A percentile compares a stretch with the other conserved stretches of the same genome.
Evolutionary conservation across 1,284 basidiomycete species (phyloP).

Genomic region (Volvariella volvacea): DNA sequence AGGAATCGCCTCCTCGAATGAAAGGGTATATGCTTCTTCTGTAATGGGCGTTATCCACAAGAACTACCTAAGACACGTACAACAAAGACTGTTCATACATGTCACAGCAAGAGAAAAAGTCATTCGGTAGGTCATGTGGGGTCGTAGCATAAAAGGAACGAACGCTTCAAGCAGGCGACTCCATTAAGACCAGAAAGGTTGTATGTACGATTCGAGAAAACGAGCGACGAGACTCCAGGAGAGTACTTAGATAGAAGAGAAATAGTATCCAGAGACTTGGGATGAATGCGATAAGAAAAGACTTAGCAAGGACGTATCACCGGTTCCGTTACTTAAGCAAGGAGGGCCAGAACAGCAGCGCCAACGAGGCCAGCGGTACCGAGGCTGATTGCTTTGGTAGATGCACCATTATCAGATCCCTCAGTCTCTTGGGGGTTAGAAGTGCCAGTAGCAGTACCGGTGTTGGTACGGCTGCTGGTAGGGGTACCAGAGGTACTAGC

Average conservation of each 20-base stretch:
- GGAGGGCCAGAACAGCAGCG: constrained; percentile 38
- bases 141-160: too few species aligned
- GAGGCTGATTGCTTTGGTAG: constrained; percentile 25
- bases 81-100: too few species aligned
- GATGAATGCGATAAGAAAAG: not conserved
- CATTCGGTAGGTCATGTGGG: too few species aligned
- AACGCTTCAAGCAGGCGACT: not conserved
- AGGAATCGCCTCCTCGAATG: too few species aligned
- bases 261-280: constrained; percentile 1
- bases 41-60: too few species aligned
- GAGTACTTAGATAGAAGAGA: not conserved
- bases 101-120: too few species aligned
- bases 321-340: constrained; percentile 24
- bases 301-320: not conserved
- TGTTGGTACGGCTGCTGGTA: constrained; percentile 8
- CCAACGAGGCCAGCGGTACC: constrained; percentile 40
- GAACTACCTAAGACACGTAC: too few species aligned
- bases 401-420: constrained; percentile 17
- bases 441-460: constrained; percentile 13
- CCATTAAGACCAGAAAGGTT: not conserved
- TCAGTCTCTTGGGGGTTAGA: constrained; percentile 12
- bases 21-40: too few species aligned
- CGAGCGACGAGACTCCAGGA: not conserved
- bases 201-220: not conserved
- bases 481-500: constrained; percentile 5